Evolutionary conservation across 108 stramenopile species (phyloP).

Genomic region (Fragilariopsis cylindrus): DNA sequence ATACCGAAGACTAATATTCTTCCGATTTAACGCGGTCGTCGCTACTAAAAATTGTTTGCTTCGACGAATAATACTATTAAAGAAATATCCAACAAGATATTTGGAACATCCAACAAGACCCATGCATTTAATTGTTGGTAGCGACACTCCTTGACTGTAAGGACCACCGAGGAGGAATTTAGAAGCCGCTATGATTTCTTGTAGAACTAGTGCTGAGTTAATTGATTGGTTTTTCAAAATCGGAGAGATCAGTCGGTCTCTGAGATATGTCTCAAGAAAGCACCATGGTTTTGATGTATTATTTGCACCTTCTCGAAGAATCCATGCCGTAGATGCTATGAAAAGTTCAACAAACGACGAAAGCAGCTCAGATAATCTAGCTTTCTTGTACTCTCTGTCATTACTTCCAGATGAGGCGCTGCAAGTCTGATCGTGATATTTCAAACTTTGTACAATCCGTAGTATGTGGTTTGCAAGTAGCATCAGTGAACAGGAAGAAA

Average conservation of each 20-base stretch:
- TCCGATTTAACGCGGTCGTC: not conserved
- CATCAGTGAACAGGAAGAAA: constrained; percentile 12
- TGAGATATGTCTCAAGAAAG: constrained; percentile 13
- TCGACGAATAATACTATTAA: constrained; percentile 2
- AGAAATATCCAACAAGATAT: constrained; percentile 10
- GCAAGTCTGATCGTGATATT: constrained; percentile 33
- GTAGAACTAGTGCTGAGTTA: constrained; percentile 21
- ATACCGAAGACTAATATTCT: constrained; percentile 21
- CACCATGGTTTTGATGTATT: constrained; percentile 15
- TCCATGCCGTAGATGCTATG: constrained; percentile 21
- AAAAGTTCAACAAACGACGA: constrained; percentile 25
- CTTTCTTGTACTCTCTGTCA: constrained; percentile 2
- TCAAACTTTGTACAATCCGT: constrained; percentile 22
- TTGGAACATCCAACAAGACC: constrained; percentile 24
- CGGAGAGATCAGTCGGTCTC: constrained; percentile 29
- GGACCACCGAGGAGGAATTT: constrained; percentile 1
- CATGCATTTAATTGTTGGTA: not conserved
- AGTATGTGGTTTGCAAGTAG: constrained; percentile 20
- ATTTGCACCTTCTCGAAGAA: constrained; percentile 21
- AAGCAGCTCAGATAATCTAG: constrained; percentile 23
- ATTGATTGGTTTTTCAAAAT: constrained; percentile 17
- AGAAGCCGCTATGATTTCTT: constrained; percentile 19
- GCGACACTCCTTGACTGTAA: constrained; percentile 6
- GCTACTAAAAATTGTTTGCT: constrained; percentile 17
- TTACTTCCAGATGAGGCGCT: not conserved